Conservation (phyloP, 208 protist species). For the Kentomonas sorsogonicus region DNA sequence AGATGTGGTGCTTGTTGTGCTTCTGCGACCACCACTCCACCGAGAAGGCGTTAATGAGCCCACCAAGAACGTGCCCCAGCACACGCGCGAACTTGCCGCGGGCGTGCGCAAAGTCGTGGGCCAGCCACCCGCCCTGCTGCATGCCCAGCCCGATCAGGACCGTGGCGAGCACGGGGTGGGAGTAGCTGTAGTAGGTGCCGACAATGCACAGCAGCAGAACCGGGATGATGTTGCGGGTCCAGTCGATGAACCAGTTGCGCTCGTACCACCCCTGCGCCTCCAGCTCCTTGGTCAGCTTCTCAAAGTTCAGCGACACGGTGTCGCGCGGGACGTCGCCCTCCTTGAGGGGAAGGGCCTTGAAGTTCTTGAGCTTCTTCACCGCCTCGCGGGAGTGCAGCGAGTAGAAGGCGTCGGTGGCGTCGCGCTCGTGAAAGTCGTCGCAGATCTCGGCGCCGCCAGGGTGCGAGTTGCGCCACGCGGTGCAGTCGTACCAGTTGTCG, state of each 20-base stretch:
- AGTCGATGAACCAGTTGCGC: slow-evolving; percentile 62
- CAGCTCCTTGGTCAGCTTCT: slow-evolving; percentile 51
- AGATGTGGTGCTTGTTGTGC: slow-evolving; percentile 81
- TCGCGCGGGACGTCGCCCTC: slow-evolving; percentile 55
- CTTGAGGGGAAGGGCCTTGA: slow-evolving; percentile 66
- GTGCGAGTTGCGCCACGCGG: slow-evolving; percentile 67
- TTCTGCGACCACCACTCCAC: slow-evolving; percentile 73
- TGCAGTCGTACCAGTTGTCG: slow-evolving; percentile 79
- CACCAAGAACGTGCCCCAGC: slow-evolving; percentile 40
- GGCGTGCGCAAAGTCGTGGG: slow-evolving; percentile 64
- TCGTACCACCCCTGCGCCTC: slow-evolving; percentile 61
- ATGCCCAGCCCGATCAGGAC: slow-evolving; percentile 66
- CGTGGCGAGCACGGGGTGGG: slow-evolving; percentile 41
- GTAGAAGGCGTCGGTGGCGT: slow-evolving; percentile 77
- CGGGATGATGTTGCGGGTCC: slow-evolving; percentile 62
- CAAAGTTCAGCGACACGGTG: slow-evolving; percentile 47
- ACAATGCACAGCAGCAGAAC: slow-evolving; percentile 45
- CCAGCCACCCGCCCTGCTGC: slow-evolving; percentile 80
- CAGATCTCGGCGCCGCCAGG: slow-evolving; percentile 65
- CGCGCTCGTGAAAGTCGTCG: slow-evolving; percentile 70
- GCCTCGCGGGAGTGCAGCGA: slow-evolving; percentile 75
- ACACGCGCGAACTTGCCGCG: slow-evolving; percentile 40
- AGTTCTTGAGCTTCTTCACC: slow-evolving; percentile 64
- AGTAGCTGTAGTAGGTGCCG: slow-evolving; percentile 49
- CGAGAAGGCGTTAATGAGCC: slow-evolving; percentile 61